Conservation (phyloP, 164 flowering plant genomes). For the Stephania japonica region DNA sequence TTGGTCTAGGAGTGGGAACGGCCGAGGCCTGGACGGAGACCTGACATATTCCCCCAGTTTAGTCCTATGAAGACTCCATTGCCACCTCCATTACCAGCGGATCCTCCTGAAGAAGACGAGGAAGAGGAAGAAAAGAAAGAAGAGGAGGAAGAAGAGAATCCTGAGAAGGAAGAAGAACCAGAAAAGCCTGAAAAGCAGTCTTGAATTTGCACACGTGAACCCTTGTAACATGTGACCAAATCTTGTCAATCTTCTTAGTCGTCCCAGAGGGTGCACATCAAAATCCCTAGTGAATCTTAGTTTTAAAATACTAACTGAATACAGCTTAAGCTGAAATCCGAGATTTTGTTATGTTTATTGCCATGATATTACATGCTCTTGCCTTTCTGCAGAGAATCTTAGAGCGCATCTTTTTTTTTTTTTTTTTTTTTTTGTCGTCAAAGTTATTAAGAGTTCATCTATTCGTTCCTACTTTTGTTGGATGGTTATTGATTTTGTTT, state of each 20-base stretch:
- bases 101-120: constrained; percentile 66
- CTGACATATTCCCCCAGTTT: constrained; percentile 68
- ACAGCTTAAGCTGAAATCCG: neutral
- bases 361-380: too few relatives aligned
- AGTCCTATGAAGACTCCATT: constrained; percentile 76
- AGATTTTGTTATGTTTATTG: neutral
- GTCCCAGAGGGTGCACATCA: neutral
- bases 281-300: neutral
- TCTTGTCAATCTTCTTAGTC: constrained; percentile 1
- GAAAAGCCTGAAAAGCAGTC: constrained; percentile 26
- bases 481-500: too few relatives aligned
- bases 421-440: too few relatives aligned
- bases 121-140: constrained; percentile 51
- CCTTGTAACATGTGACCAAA: neutral
- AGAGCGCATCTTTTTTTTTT: too few relatives aligned
- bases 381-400: too few relatives aligned
- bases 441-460: too few relatives aligned
- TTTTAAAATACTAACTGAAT: neutral
- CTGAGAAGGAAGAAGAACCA: constrained; percentile 35
- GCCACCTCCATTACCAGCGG: constrained; percentile 61
- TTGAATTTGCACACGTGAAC: neutral
- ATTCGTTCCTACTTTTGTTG: too few relatives aligned
- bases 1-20: constrained; percentile 61
- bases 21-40: constrained; percentile 59
- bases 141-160: constrained; percentile 31